Base-by-base conservation (phyloP, 2,329 filamentous ascomycete species). In the Exophiala sideris region DNA sequence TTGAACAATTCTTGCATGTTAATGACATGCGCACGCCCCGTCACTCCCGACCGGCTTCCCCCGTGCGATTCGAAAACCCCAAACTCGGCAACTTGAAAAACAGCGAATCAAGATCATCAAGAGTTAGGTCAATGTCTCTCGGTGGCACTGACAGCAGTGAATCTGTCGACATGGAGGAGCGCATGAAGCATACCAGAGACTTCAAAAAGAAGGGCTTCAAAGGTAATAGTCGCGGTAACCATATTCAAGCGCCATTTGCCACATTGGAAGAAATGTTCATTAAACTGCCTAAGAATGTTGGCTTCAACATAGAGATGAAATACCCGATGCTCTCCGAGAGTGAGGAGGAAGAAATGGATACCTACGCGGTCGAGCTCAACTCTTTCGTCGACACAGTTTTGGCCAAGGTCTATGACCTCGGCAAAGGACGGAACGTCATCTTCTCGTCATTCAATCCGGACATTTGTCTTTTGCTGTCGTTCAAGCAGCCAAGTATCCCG, bases 271-370 rank as follows among this genome's bases (percentile, higher is more conserved):
- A 96, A 58, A 85, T 97, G 68, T 96, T 99, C 74, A 82, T 83
- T 65, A 86, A 91, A 67, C 76, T 99, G 0, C 90, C 91, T 0
- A 81, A 87, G 59, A 79, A 83, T 11, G 88, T 95, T 18, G 91
- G 94, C 11, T 99, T 99, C 80, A 97, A 99, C 72, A 95, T 99
- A 63, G 94, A 99, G 76, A 88, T 99, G 81, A 97, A 99, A 73
- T 99, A 99, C 68, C 94, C 94, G 4, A 97, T 97, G 91, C 82
- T 99, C 39, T 87, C 92, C 69, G 95, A 99, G 76, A 89, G 85
- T 54, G 90, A 96, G 70, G 89, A 95, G 69, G 88, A 96, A 62
- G 90, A 95, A 64, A 96, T 97, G 91, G 92, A 96, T 69, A 88
- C 89, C 2, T 96, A 96, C 67, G 91, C 90, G 0, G 89, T 97